Conservation (phyloP, 2,329 filamentous ascomycete species). For the Fusarium sp. region DNA sequence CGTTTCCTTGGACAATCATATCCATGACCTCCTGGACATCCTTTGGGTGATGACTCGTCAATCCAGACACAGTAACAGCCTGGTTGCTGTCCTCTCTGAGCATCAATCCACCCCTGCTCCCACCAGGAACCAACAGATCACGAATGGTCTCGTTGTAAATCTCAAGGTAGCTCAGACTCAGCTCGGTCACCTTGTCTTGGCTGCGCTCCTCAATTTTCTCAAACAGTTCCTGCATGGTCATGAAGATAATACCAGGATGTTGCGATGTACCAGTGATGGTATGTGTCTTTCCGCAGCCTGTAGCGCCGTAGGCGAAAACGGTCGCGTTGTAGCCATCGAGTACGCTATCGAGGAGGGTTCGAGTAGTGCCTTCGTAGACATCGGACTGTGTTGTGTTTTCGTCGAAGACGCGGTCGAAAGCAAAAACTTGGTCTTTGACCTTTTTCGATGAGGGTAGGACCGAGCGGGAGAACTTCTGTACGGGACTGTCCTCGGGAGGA, state of each 20-base stretch:
- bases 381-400: constrained; percentile 92
- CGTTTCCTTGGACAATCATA: constrained; percentile 96
- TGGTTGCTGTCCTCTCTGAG: constrained; percentile 95
- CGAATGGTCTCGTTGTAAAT: constrained; percentile 99
- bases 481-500: constrained; percentile 91
- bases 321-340: constrained; percentile 98
- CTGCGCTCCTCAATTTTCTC: constrained; percentile 91
- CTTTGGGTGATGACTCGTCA: constrained; percentile 90
- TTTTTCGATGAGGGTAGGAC: constrained; percentile 87
- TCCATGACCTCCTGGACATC: constrained; percentile 99
- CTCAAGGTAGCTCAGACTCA: constrained; percentile 94
- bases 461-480: constrained; percentile 86
- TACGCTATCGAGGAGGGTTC: constrained; percentile 89
- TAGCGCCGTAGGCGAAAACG: constrained; percentile 97
- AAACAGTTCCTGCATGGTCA: constrained; percentile 99
- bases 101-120: constrained; percentile 86
- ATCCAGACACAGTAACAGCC: constrained; percentile 86
- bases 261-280: constrained; percentile 94
- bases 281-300: constrained; percentile 97
- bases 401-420: constrained; percentile 96
- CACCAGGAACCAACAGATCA: constrained; percentile 85
- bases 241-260: constrained; percentile 96
- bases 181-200: constrained; percentile 87
- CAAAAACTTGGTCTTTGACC: constrained; percentile 97
- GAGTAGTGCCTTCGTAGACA: constrained; percentile 94